Evolutionary conservation across 2,329 filamentous ascomycete species (phyloP).

Genomic region (Hypoxylon sp.): DNA sequence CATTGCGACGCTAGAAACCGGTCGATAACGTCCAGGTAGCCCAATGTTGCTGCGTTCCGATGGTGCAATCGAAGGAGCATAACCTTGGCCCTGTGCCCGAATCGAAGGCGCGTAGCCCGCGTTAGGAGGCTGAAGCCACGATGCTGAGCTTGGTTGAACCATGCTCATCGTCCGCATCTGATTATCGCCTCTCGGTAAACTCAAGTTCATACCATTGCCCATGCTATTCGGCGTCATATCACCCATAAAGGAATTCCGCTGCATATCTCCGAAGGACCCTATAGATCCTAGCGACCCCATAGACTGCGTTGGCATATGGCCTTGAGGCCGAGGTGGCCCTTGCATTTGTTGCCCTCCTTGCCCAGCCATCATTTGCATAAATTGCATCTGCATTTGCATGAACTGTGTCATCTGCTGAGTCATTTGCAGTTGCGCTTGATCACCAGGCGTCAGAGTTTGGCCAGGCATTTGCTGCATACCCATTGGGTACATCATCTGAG

Average conservation of each 20-base stretch:
- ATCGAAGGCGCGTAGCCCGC: conserved; percentile 67
- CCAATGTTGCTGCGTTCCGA: conserved; percentile 96
- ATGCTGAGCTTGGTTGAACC: conserved; percentile 77
- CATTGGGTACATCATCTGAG: conserved; percentile 66
- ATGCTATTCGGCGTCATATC: conserved; percentile 55
- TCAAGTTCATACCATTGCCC: conserved; percentile 62
- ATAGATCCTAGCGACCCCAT: conserved; percentile 63
- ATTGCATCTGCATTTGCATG: conserved; percentile 96
- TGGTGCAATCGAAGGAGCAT: conserved; percentile 92
- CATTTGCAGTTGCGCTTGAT: conserved; percentile 84
- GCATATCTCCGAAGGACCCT: conserved; percentile 58
- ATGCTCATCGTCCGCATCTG: conserved; percentile 84
- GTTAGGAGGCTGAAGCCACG: conserved; percentile 67
- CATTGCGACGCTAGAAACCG: conserved; percentile 78
- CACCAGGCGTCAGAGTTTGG: conserved; percentile 69
- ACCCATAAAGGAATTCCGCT: conserved; percentile 53
- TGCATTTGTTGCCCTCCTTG: conserved; percentile 49
- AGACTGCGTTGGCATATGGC: conserved; percentile 61
- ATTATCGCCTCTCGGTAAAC: conserved; percentile 62
- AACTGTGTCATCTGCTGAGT: conserved; percentile 88
- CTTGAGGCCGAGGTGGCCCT: conserved; percentile 53
- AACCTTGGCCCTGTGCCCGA: conserved; percentile 69
- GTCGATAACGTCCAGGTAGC: conserved; percentile 89
- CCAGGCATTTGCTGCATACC: conserved; percentile 54
- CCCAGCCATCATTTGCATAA: conserved; percentile 85